phyloP scores from a whole-genome alignment of 179 eudicot genomes.

The Pouteria campechiana region DNA sequence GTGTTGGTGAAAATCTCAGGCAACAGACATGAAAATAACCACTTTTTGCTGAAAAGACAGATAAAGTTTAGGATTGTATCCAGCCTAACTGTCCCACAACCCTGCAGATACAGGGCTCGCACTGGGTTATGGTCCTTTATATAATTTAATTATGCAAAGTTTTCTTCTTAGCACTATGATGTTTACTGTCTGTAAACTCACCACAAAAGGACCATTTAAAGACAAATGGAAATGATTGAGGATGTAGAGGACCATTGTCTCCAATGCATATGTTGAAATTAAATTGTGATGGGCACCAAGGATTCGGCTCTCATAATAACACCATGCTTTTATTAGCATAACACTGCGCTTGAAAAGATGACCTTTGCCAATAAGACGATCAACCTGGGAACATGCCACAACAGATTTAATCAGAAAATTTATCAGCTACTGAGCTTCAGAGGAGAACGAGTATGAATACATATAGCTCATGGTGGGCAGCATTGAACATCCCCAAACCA shows the following conservation, averaged over 20 bases:
- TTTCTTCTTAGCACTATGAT: too few species aligned
- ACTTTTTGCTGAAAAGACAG: too few species aligned
- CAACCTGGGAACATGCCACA: conserved; percentile 23
- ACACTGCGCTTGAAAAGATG: conserved; percentile 54
- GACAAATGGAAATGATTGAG: conserved; percentile 31
- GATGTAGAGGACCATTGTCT: conserved; percentile 32
- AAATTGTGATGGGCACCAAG: conserved; percentile 54
- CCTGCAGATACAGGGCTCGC: too few species aligned
- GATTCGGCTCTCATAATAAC: conserved; percentile 52
- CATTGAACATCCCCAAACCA: not conserved
- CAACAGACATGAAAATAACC: too few species aligned
- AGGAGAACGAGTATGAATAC: not conserved
- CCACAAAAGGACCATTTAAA: conserved; percentile 27
- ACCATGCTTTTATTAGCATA: conserved; percentile 48
- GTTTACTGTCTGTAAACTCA: conserved; percentile 10
- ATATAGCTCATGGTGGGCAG: not conserved
- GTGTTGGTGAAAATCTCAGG: too few species aligned
- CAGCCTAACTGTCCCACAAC: too few species aligned
- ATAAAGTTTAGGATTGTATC: too few species aligned
- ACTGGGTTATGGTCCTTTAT: too few species aligned
- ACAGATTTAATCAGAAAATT: too few species aligned
- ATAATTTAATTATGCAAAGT: too few species aligned
- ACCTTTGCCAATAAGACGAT: conserved; percentile 34
- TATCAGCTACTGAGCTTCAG: too few species aligned
- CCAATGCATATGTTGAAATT: conserved; percentile 49